A percentile compares a stretch with the other conserved stretches of the same genome.
phyloP scores from a whole-genome alignment of 345 rosid genomes.

The Cardiospermum halicacabum region DNA sequence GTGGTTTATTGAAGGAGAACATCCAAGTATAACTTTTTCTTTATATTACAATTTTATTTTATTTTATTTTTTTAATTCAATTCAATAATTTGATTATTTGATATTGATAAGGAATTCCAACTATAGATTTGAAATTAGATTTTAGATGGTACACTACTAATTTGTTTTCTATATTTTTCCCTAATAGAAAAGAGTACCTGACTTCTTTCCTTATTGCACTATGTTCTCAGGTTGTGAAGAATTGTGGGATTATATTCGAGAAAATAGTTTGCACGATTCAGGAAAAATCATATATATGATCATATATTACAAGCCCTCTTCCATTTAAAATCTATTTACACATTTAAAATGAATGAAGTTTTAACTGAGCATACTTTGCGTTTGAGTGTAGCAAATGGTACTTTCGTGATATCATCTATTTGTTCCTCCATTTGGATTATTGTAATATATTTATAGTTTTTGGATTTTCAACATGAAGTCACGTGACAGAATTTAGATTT shows the following conservation, averaged over 20 bases:
- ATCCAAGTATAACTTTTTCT: no score
- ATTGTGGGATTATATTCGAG: constrained; percentile 54
- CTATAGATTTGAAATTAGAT: no score
- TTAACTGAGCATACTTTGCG: constrained; percentile 64
- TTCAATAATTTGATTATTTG: no score
- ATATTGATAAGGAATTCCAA: no score
- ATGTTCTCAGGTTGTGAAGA: constrained; percentile 50
- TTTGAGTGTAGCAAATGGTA: constrained; percentile 40
- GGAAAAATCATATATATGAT: constrained; percentile 50
- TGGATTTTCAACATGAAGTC: constrained; percentile 33
- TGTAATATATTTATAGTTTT: constrained; percentile 31
- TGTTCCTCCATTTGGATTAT: constrained; percentile 25
- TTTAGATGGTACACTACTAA: no score
- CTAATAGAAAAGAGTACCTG: no score
- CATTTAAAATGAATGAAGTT: constrained; percentile 63
- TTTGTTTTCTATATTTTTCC: no score
- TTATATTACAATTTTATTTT: no score
- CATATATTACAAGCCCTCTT: constrained; percentile 44
- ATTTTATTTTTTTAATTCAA: no score
- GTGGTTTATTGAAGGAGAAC: no score
- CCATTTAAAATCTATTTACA: constrained; percentile 42
- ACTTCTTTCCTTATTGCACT: neutral
- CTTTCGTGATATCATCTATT: constrained; percentile 22
- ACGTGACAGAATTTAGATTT: constrained; percentile 28
- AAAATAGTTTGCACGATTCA: constrained; percentile 60